Percentiles rank a stretch among this genome's conserved stretches.
These are phyloP conservation scores for Lophiostoma macrostomum DNA, from an alignment of 495 filamentous ascomycete genomes.

Conservation along the genomic window DNA sequence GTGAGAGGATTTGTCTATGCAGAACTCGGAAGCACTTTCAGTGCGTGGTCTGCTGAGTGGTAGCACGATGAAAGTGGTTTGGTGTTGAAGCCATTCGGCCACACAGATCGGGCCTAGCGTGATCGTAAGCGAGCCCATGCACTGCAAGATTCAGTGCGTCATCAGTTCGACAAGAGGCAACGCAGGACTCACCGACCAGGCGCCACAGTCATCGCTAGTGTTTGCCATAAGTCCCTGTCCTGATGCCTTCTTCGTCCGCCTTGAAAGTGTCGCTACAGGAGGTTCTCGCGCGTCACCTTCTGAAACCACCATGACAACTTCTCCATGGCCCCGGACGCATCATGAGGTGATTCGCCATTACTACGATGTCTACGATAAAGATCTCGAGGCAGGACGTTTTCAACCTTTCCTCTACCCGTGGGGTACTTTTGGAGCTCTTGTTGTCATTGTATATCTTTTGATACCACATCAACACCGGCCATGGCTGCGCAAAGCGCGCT, in stretches of 20 bases:
- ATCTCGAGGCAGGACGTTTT: slow-evolving; percentile 43
- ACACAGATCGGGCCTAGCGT: slow-evolving; percentile 18
- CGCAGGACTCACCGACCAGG: not conserved
- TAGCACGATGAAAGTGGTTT: slow-evolving; percentile 25
- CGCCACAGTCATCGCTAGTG: too few species aligned
- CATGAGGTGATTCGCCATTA: slow-evolving; percentile 26
- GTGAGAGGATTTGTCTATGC: too few species aligned
- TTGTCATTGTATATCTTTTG: slow-evolving; percentile 56
- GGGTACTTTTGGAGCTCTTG: slow-evolving; percentile 46
- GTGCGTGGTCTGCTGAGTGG: not conserved
- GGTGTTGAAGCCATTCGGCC: slow-evolving; percentile 26
- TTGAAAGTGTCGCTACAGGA: too few species aligned
- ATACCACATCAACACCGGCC: slow-evolving; percentile 55
- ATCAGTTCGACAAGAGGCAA: slow-evolving; percentile 5
- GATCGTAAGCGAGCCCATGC: not conserved
- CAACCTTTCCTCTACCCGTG: slow-evolving; percentile 57
- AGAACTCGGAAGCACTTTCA: not conserved
- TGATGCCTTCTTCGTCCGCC: too few species aligned
- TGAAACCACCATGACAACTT: slow-evolving; percentile 5
- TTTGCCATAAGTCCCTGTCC: too few species aligned
- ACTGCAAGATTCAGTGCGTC: slow-evolving; percentile 13
- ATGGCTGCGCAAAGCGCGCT: slow-evolving; percentile 50
- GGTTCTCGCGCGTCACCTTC: not conserved
- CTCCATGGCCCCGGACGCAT: slow-evolving; percentile 21
- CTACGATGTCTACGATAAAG: slow-evolving; percentile 25